phyloP scores from a whole-genome alignment of 2,329 filamentous ascomycete species.

The Penicillium sp. region DNA sequence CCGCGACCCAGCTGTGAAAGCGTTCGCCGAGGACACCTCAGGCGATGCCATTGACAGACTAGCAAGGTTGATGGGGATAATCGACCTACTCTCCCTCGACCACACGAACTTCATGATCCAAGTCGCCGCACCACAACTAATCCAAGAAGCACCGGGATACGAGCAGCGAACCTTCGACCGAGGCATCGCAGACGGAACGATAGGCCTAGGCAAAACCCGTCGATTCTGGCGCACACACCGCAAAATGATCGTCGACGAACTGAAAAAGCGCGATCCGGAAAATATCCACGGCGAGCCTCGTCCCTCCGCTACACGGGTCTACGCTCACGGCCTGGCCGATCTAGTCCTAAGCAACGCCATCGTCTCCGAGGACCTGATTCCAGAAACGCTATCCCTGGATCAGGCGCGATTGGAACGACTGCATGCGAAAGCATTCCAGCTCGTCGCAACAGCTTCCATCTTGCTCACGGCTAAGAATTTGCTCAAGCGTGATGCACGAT shows the following conservation, averaged over 20 bases:
- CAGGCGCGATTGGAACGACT: slow-evolving; percentile 57
- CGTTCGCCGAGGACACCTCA: slow-evolving; percentile 55
- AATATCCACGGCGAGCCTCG: slow-evolving; percentile 39
- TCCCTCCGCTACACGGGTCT: slow-evolving; percentile 51
- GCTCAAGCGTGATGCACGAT: slow-evolving; percentile 66
- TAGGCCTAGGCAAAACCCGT: slow-evolving; percentile 57
- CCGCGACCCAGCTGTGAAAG: slow-evolving; percentile 63
- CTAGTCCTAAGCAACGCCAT: slow-evolving; percentile 59
- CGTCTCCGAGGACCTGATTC: slow-evolving; percentile 57
- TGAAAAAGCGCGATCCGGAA: slow-evolving; percentile 52
- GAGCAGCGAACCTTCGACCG: slow-evolving; percentile 63
- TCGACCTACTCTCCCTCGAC: slow-evolving; percentile 66
- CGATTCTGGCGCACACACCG: slow-evolving; percentile 58
- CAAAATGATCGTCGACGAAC: slow-evolving; percentile 51
- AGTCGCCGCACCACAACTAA: slow-evolving; percentile 62
- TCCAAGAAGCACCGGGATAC: slow-evolving; percentile 65
- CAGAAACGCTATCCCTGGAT: slow-evolving; percentile 65
- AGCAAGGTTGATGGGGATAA: slow-evolving; percentile 64
- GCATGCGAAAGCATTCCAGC: slow-evolving; percentile 59
- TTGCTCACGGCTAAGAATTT: slow-evolving; percentile 68
- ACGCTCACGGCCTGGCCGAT: slow-evolving; percentile 64
- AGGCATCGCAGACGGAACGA: slow-evolving; percentile 56
- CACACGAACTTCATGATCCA: slow-evolving; percentile 69
- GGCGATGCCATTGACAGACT: slow-evolving; percentile 66
- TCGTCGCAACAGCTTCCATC: slow-evolving; percentile 65